Evolutionary conservation across 179 eudicot genomes (phyloP).

Genomic region (Beta lomatogona): DNA sequence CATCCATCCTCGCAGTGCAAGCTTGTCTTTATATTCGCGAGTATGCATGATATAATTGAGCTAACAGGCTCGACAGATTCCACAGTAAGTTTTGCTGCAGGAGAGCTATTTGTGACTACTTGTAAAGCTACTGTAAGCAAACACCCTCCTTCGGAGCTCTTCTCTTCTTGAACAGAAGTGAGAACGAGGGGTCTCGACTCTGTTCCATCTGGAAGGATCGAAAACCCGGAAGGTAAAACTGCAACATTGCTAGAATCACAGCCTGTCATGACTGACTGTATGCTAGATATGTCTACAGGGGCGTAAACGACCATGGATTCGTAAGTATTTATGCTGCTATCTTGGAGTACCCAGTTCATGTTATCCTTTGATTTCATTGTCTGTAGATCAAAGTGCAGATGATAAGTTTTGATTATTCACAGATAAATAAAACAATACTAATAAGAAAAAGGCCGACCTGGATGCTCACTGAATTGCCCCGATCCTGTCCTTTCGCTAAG

Average conservation of each 20-base stretch:
- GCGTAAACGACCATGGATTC: slow-evolving; percentile 84
- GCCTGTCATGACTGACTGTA: slow-evolving; percentile 87
- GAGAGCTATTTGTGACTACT: slow-evolving; percentile 60
- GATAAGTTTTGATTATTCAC: neutral
- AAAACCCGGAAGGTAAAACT: slow-evolving; percentile 81
- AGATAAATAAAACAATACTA: neutral
- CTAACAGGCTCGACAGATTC: slow-evolving; percentile 76
- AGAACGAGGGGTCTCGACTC: slow-evolving; percentile 83
- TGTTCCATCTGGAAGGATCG: slow-evolving; percentile 80
- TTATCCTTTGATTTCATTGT: slow-evolving; percentile 57
- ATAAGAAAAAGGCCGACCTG: slow-evolving; percentile 50
- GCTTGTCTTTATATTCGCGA: slow-evolving; percentile 68
- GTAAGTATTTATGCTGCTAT: slow-evolving; percentile 67
- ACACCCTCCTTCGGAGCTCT: slow-evolving; percentile 71
- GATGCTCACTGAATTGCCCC: slow-evolving; percentile 81
- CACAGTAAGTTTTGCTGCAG: slow-evolving; percentile 54
- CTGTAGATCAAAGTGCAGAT: slow-evolving; percentile 37
- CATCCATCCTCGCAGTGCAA: slow-evolving; percentile 82
- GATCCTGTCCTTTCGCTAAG: slow-evolving; percentile 89
- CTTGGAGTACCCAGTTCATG: slow-evolving; percentile 79
- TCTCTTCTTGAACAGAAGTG: slow-evolving; percentile 64
- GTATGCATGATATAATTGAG: slow-evolving; percentile 64
- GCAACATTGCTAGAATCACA: slow-evolving; percentile 80
- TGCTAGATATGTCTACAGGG: slow-evolving; percentile 60
- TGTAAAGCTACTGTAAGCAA: slow-evolving; percentile 83